These are phyloP conservation scores for Chaetoceros muelleri DNA, from an alignment of 108 stramenopile species.

Conservation along the genomic window DNA sequence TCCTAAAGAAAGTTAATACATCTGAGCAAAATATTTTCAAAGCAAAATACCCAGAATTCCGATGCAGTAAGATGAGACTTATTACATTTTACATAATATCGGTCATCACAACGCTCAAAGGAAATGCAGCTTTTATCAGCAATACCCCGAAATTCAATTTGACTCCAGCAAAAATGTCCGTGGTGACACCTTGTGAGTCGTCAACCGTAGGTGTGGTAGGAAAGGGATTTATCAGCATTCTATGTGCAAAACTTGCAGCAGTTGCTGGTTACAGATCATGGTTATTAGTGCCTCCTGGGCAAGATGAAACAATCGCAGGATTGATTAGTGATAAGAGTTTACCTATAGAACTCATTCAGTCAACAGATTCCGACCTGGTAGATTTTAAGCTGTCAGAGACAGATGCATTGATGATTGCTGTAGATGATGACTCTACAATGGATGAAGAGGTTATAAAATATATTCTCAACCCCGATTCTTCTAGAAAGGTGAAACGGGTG, in stretches of 20 bases:
- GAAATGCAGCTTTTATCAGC: too few relatives aligned
- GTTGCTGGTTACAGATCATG: constrained; percentile 15
- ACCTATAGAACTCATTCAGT: constrained; percentile 12
- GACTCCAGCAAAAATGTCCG: too few relatives aligned
- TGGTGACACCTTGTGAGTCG: not conserved
- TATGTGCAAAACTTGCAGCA: constrained; percentile 17
- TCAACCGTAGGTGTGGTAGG: constrained; percentile 19
- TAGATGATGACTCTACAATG: constrained; percentile 14
- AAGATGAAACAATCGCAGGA: constrained; percentile 5
- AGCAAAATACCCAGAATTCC: too few relatives aligned
- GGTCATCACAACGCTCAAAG: too few relatives aligned
- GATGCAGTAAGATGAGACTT: too few relatives aligned
- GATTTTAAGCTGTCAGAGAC: constrained; percentile 8
- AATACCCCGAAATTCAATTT: too few relatives aligned
- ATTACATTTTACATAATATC: too few relatives aligned
- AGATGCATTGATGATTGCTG: constrained; percentile 16
- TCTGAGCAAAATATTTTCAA: too few relatives aligned
- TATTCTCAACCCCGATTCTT: constrained; percentile 9
- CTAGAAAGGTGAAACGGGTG: constrained; percentile 8
- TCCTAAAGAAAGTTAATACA: too few relatives aligned
- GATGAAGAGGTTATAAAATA: constrained; percentile 11
- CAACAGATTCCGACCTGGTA: constrained; percentile 9
- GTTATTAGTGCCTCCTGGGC: constrained; percentile 13
- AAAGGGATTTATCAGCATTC: constrained; percentile 13
- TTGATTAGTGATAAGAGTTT: not conserved